A percentile compares a stretch with the other conserved stretches of the same genome.
Evolutionary conservation across 2,329 filamentous ascomycete species (phyloP).

Genomic region (Fusarium nodosum): DNA sequence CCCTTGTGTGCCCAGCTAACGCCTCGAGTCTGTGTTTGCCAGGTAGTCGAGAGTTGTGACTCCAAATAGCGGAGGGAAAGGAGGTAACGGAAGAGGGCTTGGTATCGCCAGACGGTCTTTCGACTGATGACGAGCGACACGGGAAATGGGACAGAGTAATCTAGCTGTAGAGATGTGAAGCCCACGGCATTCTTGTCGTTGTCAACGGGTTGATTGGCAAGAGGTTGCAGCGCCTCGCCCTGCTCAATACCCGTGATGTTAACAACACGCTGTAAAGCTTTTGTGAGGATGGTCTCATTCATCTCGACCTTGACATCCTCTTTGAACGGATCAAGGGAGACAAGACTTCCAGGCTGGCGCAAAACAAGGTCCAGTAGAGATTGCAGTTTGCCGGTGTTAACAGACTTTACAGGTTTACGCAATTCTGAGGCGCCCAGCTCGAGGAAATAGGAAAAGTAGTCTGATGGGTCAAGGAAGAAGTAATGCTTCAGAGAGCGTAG

Average conservation of each 20-base stretch:
- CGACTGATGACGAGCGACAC: conserved; percentile 95
- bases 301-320: conserved; percentile 98
- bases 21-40: conserved; percentile 89
- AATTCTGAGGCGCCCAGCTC: conserved; percentile 91
- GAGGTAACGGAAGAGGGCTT: conserved; percentile 94
- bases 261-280: conserved; percentile 94
- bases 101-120: conserved; percentile 97
- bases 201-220: conserved; percentile 76
- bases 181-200: conserved; percentile 89
- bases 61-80: conserved; percentile 91
- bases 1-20: conserved; percentile 86
- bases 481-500: conserved; percentile 96
- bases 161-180: conserved; percentile 92
- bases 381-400: conserved; percentile 94
- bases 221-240: conserved; percentile 82
- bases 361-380: conserved; percentile 95
- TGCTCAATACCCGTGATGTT: conserved; percentile 97
- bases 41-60: conserved; percentile 85
- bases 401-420: conserved; percentile 86
- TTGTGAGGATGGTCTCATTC: conserved; percentile 93
- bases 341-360: conserved; percentile 94
- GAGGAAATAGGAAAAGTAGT: conserved; percentile 98
- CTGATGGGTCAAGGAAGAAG: conserved; percentile 97
- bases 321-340: conserved; percentile 95
- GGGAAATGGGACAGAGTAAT: conserved; percentile 95